Evolutionary conservation across 768 basidiomycete genomes (phyloP).

Genomic region (Royoungia palumana): DNA sequence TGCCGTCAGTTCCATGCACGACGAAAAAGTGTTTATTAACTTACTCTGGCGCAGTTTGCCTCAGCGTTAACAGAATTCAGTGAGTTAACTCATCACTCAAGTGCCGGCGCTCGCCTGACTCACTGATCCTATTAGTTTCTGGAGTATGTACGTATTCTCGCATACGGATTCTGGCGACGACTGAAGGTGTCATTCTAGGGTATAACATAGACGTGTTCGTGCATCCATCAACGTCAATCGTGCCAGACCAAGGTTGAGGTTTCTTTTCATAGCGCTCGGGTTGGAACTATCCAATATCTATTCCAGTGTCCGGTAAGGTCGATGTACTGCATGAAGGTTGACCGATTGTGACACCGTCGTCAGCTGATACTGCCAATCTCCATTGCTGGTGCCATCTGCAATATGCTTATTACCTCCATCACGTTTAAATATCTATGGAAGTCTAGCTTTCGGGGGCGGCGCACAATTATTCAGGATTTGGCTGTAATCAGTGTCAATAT

Average conservation of each 20-base stretch:
- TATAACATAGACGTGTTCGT: constrained; percentile 7
- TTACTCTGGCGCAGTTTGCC: not conserved
- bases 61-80: not conserved
- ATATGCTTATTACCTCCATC: constrained; percentile 6
- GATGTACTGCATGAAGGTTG: not conserved
- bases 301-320: constrained; percentile 5
- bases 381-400: not conserved
- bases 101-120: not conserved
- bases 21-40: not conserved
- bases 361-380: constrained; percentile 8
- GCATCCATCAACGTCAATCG: too few relatives aligned
- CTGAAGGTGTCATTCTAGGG: not conserved
- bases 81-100: not conserved
- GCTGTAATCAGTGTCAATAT: constrained; percentile 12
- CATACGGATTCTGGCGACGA: too few relatives aligned
- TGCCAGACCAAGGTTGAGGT: not conserved
- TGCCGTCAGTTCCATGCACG: constrained; percentile 2
- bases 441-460: constrained; percentile 7
- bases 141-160: constrained; percentile 5
- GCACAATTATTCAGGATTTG: constrained; percentile 7
- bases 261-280: constrained; percentile 1
- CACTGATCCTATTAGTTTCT: not conserved
- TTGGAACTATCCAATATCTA: constrained; percentile 1
- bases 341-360: not conserved
- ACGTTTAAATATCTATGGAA: constrained; percentile 17